phyloP scores from a whole-genome alignment of 2,329 filamentous ascomycete species.

The Venturia carpophila region DNA sequence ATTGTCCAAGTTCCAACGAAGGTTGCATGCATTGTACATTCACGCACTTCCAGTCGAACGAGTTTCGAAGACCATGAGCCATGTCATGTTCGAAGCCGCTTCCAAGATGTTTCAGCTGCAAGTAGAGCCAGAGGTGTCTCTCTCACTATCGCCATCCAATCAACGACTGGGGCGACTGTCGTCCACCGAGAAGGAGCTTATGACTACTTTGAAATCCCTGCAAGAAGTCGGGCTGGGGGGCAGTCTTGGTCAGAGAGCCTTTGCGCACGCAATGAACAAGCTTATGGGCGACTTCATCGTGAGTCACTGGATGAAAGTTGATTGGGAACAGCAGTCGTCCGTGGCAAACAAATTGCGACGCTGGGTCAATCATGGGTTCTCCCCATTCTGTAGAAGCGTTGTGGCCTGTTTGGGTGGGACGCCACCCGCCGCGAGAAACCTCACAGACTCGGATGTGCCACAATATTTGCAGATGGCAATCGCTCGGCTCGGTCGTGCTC shows the following conservation, averaged over 20 bases:
- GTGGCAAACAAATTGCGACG: constrained; percentile 53
- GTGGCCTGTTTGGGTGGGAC: constrained; percentile 49
- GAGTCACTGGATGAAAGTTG: constrained; percentile 51
- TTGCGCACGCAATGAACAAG: constrained; percentile 62
- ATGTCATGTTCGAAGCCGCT: constrained; percentile 48
- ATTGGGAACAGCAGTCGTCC: constrained; percentile 49
- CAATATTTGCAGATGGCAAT: constrained; percentile 65
- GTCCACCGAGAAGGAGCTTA: constrained; percentile 31
- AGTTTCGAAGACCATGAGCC: constrained; percentile 47
- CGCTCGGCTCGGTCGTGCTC: constrained; percentile 57
- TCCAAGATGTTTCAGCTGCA: constrained; percentile 23
- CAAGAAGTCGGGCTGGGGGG: constrained; percentile 60
- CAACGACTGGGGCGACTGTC: constrained; percentile 18
- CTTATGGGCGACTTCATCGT: constrained; percentile 57
- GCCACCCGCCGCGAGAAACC: constrained; percentile 22
- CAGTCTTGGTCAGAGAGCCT: constrained; percentile 60
- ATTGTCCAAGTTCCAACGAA: constrained; percentile 25
- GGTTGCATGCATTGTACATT: constrained; percentile 57
- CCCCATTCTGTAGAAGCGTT: constrained; percentile 44
- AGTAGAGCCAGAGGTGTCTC: constrained; percentile 22
- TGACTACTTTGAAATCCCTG: constrained; percentile 51
- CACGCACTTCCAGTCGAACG: constrained; percentile 50
- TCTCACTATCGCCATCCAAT: constrained; percentile 23
- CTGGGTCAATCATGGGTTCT: constrained; percentile 63
- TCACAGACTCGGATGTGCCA: constrained; percentile 36